These are phyloP conservation scores for Triticum turgidum DNA, from an alignment of 176 grass and related monocot species.

Conservation along the genomic window DNA sequence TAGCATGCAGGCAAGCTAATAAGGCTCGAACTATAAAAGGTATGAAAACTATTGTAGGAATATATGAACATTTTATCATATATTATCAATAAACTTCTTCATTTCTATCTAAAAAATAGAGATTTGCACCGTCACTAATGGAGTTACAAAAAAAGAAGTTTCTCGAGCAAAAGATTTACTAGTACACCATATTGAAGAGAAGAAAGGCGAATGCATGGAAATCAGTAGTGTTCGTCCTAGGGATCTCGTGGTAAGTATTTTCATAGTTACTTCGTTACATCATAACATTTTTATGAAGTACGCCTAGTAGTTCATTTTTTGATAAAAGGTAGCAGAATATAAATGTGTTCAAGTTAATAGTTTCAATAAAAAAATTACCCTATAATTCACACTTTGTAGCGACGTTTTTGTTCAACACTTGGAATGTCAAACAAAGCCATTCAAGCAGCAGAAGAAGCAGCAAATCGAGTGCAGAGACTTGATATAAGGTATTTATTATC, in stretches of 20 bases:
- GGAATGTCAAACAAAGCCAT: conserved; percentile 15
- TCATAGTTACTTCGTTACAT: background rate
- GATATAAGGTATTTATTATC: background rate
- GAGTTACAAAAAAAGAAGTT: conserved; percentile 12
- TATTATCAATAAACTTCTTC: background rate
- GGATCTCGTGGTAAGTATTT: conserved; percentile 11
- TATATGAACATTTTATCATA: background rate
- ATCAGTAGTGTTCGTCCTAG: conserved; percentile 1
- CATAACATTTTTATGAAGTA: background rate
- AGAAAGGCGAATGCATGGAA: background rate
- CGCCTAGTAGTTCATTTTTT: background rate
- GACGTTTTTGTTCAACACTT: conserved; percentile 16
- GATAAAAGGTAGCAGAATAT: background rate
- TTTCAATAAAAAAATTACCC: background rate
- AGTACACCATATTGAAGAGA: conserved; percentile 18
- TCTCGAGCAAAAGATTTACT: conserved; percentile 23
- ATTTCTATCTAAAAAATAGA: background rate
- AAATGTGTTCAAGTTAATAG: background rate
- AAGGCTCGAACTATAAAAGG: conserved; percentile 24
- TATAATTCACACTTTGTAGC: background rate
- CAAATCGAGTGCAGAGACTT: conserved; percentile 9
- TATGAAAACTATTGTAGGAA: background rate
- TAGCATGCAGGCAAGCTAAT: conserved; percentile 25
- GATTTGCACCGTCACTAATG: conserved; percentile 1
- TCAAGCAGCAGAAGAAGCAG: conserved; percentile 15